These are phyloP conservation scores for Amanita pallidorosea DNA, from an alignment of 768 basidiomycete species.

Conservation along the genomic window DNA sequence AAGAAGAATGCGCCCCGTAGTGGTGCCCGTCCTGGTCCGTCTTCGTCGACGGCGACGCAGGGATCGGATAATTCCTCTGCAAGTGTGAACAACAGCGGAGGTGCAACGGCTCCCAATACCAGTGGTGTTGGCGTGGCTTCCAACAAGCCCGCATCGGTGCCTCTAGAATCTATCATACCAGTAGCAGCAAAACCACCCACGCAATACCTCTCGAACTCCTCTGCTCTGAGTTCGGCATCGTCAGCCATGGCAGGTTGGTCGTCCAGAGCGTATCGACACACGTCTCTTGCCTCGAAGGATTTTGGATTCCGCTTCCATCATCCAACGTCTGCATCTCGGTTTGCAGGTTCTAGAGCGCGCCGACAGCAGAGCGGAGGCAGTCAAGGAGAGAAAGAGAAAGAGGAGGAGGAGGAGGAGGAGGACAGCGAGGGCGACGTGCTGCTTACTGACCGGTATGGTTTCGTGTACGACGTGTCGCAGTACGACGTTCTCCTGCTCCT, in stretches of 20 bases:
- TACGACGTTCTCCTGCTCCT: constrained; percentile 74
- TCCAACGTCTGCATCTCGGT: constrained; percentile 44
- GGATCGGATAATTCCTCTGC: background rate
- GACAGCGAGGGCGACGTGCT: constrained; percentile 14
- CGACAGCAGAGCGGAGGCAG: constrained; percentile 19
- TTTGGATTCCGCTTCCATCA: constrained; percentile 65
- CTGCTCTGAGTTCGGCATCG: background rate
- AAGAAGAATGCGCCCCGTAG: background rate
- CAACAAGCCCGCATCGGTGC: constrained; percentile 37
- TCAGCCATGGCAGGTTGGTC: constrained; percentile 1
- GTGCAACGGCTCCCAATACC: background rate
- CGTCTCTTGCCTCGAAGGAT: constrained; percentile 60
- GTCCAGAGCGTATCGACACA: constrained; percentile 37
- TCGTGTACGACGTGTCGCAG: constrained; percentile 78
- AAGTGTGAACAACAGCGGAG: background rate
- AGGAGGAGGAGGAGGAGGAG: background rate
- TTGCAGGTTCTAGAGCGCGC: constrained; percentile 38
- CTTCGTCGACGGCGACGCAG: background rate
- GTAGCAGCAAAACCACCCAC: constrained; percentile 74
- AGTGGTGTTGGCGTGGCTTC: background rate
- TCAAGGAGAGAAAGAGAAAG: background rate
- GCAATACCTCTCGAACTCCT: constrained; percentile 45
- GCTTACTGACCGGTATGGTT: constrained; percentile 82
- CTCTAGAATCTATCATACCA: constrained; percentile 77
- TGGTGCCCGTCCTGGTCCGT: background rate